Percentiles rank a stretch among this genome's conserved stretches.
Evolutionary conservation across 495 filamentous ascomycete species (phyloP).

Genomic region (Emericellopsis terricola): DNA sequence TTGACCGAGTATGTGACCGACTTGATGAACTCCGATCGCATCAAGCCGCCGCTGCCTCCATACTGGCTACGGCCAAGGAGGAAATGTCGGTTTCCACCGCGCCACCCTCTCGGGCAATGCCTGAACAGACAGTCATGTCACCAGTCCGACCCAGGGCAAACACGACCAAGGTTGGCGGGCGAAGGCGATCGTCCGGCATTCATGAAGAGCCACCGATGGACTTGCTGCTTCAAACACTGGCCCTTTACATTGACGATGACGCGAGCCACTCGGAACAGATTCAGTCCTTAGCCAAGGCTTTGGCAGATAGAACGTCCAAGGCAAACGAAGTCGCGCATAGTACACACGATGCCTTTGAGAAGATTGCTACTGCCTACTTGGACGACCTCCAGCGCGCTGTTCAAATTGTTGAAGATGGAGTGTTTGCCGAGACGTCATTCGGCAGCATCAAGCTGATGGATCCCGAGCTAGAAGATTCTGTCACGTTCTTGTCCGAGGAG

Average conservation of each 20-base stretch:
- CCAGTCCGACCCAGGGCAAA: conserved; percentile 11
- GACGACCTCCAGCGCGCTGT: conserved; percentile 20
- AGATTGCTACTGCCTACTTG: conserved; percentile 14
- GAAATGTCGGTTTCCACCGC: conserved; percentile 1
- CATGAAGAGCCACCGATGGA: conserved; percentile 13
- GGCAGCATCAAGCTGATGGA: conserved; percentile 20
- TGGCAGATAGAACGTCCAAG: conserved; percentile 16
- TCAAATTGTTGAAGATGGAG: conserved; percentile 20
- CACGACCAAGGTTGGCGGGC: conserved; percentile 4
- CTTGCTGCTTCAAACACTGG: conserved; percentile 11
- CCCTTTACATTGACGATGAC: conserved; percentile 9
- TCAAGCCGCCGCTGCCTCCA: conserved; percentile 10
- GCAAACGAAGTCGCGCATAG: conserved; percentile 15
- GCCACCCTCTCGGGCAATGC: not conserved
- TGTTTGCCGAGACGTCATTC: conserved; percentile 23
- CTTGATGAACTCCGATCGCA: conserved; percentile 13
- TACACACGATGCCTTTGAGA: conserved; percentile 21
- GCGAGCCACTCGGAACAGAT: conserved; percentile 4
- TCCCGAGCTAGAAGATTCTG: conserved; percentile 17
- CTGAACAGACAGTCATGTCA: conserved; percentile 8
- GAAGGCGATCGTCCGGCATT: conserved; percentile 12
- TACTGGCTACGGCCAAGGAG: conserved; percentile 9
- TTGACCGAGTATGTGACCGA: conserved; percentile 8
- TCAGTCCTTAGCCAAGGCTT: conserved; percentile 6
- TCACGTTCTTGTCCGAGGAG: conserved; percentile 17